Conservation (phyloP, 805 yeast species). For the Sugiyamaella mastotermitis region DNA sequence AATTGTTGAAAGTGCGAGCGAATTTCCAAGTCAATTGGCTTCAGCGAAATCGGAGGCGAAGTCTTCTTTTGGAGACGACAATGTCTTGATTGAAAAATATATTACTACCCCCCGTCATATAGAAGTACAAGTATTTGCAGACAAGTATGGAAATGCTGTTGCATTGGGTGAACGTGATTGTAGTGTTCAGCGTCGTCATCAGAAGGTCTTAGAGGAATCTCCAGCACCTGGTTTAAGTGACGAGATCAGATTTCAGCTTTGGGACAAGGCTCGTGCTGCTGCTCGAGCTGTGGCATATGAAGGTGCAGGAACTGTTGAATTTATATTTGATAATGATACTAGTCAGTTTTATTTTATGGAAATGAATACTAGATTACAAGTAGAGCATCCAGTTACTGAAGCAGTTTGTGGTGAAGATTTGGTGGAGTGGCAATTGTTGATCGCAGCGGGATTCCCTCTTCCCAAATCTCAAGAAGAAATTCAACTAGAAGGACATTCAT, state of each 20-base stretch:
- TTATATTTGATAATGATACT: slow-evolving; percentile 45
- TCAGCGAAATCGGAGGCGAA: slow-evolving; percentile 52
- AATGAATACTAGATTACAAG: slow-evolving; percentile 53
- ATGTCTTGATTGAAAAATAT: slow-evolving; percentile 49
- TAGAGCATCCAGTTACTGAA: slow-evolving; percentile 54
- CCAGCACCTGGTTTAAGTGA: slow-evolving; percentile 52
- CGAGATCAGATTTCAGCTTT: slow-evolving; percentile 39
- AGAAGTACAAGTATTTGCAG: slow-evolving; percentile 53
- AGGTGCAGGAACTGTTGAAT: slow-evolving; percentile 56
- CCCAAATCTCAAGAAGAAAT: slow-evolving; percentile 29
- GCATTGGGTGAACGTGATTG: slow-evolving; percentile 55
- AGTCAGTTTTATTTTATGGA: slow-evolving; percentile 52
- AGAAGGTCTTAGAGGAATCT: slow-evolving; percentile 49
- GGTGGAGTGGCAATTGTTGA: slow-evolving; percentile 43
- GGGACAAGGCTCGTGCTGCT: slow-evolving; percentile 45
- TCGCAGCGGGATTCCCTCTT: slow-evolving; percentile 30
- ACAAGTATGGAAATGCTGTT: slow-evolving; percentile 48
- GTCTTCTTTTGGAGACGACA: slow-evolving; percentile 50
- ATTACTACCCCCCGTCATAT: slow-evolving; percentile 52
- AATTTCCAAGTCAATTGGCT: slow-evolving; percentile 43
- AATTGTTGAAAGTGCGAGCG: slow-evolving; percentile 42
- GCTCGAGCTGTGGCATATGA: slow-evolving; percentile 45
- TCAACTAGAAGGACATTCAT: slow-evolving; percentile 24
- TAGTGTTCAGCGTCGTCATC: slow-evolving; percentile 52
- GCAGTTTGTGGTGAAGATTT: slow-evolving; percentile 50